Evolutionary conservation across 805 yeast species (phyloP).

Genomic region (Barnettozyma sp.): DNA sequence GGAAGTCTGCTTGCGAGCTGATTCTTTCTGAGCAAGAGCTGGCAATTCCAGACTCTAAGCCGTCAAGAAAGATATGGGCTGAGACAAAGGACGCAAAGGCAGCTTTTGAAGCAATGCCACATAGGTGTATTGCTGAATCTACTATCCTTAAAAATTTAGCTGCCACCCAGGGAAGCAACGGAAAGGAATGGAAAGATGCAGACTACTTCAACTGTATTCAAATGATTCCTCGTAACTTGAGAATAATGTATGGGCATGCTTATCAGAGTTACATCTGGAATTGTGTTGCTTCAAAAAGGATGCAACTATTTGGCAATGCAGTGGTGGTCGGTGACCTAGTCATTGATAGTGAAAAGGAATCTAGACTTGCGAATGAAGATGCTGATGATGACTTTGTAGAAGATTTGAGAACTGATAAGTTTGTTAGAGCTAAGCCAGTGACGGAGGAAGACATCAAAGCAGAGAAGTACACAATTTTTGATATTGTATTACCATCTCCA

Average conservation of each 20-base stretch:
- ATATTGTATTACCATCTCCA: slow-evolving; percentile 92
- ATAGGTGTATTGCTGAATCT: slow-evolving; percentile 78
- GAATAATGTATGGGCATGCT: slow-evolving; percentile 95
- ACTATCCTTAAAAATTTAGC: slow-evolving; percentile 58
- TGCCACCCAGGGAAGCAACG: slow-evolving; percentile 39
- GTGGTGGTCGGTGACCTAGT: slow-evolving; percentile 82
- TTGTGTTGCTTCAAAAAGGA: slow-evolving; percentile 68
- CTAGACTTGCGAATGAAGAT: slow-evolving; percentile 7
- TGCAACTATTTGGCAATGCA: slow-evolving; percentile 59
- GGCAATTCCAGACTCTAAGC: slow-evolving; percentile 75
- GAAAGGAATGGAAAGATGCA: slow-evolving; percentile 33
- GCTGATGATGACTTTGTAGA: slow-evolving; percentile 58
- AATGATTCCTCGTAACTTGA: slow-evolving; percentile 85
- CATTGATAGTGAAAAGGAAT: slow-evolving; percentile 27
- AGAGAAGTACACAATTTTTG: slow-evolving; percentile 60
- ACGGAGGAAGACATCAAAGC: slow-evolving; percentile 63
- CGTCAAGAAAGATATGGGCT: slow-evolving; percentile 79
- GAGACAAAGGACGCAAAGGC: slow-evolving; percentile 56
- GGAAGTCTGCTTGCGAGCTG: slow-evolving; percentile 74
- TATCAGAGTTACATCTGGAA: slow-evolving; percentile 98
- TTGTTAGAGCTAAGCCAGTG: slow-evolving; percentile 63
- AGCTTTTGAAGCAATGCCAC: slow-evolving; percentile 77
- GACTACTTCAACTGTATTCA: slow-evolving; percentile 75
- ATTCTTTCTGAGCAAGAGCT: slow-evolving; percentile 80
- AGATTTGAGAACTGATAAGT: slow-evolving; percentile 54